These are phyloP conservation scores for Barbarea vulgaris DNA, from an alignment of 345 rosid species.

Conservation along the genomic window DNA sequence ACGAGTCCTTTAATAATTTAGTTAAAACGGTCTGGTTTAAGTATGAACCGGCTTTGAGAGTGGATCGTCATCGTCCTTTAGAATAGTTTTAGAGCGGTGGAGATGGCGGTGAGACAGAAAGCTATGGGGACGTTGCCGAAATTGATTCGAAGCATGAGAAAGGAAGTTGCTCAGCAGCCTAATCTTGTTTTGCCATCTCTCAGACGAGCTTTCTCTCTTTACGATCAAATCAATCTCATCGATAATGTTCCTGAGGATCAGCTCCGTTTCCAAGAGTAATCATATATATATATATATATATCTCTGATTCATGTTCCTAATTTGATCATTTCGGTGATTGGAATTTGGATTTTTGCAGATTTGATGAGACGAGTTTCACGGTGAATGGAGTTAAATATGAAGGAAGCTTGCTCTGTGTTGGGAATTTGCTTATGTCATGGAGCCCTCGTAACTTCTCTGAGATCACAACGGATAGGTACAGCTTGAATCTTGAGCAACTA, in stretches of 20 bases:
- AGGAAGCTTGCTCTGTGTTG: conserved; percentile 91
- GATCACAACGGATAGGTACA: conserved; percentile 71
- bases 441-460: conserved; percentile 66
- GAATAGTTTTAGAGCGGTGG: conserved; percentile 2
- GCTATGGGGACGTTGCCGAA: conserved; percentile 51
- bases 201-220: conserved; percentile 78
- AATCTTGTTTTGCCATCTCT: conserved; percentile 56
- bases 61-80: background rate
- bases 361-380: conserved; percentile 76
- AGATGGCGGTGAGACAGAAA: conserved; percentile 56
- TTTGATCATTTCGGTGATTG: background rate
- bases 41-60: background rate
- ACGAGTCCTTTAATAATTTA: too few species aligned
- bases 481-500: background rate
- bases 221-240: conserved; percentile 89
- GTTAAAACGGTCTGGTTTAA: conserved; percentile 9
- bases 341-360: conserved; percentile 44
- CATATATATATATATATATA: background rate
- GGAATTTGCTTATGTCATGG: conserved; percentile 86
- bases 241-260: conserved; percentile 80
- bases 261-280: conserved; percentile 73
- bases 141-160: conserved; percentile 18
- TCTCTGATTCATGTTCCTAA: background rate
- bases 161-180: conserved; percentile 15
- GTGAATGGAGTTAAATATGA: conserved; percentile 75